phyloP scores from a whole-genome alignment of 352 stramenopile genomes.

The Phytopythium montanum region DNA sequence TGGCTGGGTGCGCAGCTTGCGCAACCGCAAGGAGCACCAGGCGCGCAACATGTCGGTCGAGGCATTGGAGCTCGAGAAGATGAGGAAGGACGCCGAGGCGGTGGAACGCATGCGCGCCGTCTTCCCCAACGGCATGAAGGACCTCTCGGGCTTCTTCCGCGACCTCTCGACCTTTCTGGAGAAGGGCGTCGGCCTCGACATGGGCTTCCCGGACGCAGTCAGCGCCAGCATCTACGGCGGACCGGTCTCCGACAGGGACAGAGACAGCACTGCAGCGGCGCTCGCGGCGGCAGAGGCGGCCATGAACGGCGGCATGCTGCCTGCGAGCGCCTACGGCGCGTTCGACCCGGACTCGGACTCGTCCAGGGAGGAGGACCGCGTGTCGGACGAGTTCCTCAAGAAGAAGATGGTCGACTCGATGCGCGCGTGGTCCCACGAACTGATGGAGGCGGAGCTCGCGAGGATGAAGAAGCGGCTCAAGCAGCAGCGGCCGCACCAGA shows the following conservation, averaged over 20 bases:
- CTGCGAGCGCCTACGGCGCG: slow-evolving; percentile 20
- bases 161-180: slow-evolving; percentile 71
- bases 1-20: slow-evolving; percentile 73
- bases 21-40: slow-evolving; percentile 74
- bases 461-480: slow-evolving; percentile 76
- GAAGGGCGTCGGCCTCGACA: slow-evolving; percentile 35
- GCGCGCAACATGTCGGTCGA: slow-evolving; percentile 49
- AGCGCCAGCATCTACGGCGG: neutral
- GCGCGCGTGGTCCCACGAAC: slow-evolving; percentile 64
- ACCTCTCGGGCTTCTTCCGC: slow-evolving; percentile 73
- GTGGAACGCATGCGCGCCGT: slow-evolving; percentile 67
- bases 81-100: slow-evolving; percentile 70
- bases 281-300: neutral
- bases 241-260: neutral
- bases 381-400: slow-evolving; percentile 57
- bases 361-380: slow-evolving; percentile 23
- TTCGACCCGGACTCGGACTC: slow-evolving; percentile 19
- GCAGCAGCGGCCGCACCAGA: slow-evolving; percentile 26
- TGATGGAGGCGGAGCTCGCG: slow-evolving; percentile 58
- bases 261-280: neutral
- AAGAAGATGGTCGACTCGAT: slow-evolving; percentile 79
- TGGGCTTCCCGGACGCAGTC: slow-evolving; percentile 14
- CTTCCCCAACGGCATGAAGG: slow-evolving; percentile 70
- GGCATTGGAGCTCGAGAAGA: slow-evolving; percentile 47
- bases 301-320: slow-evolving; percentile 14